phyloP scores from a whole-genome alignment of 2,329 filamentous ascomycete genomes.

The Penicillium sclerotiorum region DNA sequence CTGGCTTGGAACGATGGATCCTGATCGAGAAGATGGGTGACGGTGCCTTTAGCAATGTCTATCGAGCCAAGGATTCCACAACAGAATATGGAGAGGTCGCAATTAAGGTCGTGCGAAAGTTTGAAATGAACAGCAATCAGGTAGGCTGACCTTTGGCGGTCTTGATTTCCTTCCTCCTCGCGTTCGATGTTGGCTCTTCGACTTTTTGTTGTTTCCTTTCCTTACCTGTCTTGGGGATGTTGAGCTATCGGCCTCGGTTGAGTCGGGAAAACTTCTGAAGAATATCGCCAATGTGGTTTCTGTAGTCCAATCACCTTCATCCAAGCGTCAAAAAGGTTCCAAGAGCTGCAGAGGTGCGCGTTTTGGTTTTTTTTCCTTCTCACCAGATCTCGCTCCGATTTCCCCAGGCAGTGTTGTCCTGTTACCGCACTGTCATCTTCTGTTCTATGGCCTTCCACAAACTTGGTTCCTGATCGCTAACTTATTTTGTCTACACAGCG shows the following conservation, averaged over 20 bases:
- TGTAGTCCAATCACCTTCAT: slow-evolving; percentile 88
- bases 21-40: slow-evolving; percentile 97
- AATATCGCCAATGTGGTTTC: slow-evolving; percentile 54
- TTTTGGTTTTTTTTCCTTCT: slow-evolving; percentile 21
- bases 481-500: slow-evolving; percentile 58
- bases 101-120: slow-evolving; percentile 98
- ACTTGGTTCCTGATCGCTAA: slow-evolving; percentile 26
- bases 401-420: slow-evolving; percentile 10
- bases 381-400: slow-evolving; percentile 42
- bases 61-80: slow-evolving; percentile 76
- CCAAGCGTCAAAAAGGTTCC: slow-evolving; percentile 94
- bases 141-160: slow-evolving; percentile 62
- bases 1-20: slow-evolving; percentile 82
- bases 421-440: background rate
- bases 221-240: slow-evolving; percentile 28
- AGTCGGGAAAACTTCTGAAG: background rate
- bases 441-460: background rate
- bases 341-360: slow-evolving; percentile 94
- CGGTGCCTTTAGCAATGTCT: slow-evolving; percentile 98
- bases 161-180: slow-evolving; percentile 32
- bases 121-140: slow-evolving; percentile 98
- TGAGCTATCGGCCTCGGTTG: slow-evolving; percentile 22
- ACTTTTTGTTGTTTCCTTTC: slow-evolving; percentile 29
- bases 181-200: slow-evolving; percentile 17
- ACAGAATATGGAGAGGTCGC: slow-evolving; percentile 78